These are phyloP conservation scores for Allium sativum DNA, from an alignment of 106 monocot species.

Conservation along the genomic window DNA sequence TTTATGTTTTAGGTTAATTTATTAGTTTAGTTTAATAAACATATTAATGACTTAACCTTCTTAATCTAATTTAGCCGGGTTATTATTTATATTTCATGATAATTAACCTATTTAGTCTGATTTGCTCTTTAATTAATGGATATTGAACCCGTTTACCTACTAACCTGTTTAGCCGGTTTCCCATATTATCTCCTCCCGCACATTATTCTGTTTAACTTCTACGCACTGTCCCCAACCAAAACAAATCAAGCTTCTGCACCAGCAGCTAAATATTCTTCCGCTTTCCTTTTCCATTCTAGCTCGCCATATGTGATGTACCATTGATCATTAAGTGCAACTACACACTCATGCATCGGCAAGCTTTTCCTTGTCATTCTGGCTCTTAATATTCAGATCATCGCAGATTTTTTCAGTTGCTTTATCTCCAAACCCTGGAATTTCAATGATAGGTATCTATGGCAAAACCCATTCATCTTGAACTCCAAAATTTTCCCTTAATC, in stretches of 20 bases:
- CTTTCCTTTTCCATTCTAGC: conserved; percentile 57
- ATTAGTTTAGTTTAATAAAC: too few relatives aligned
- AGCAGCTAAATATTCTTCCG: conserved; percentile 56
- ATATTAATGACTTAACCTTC: too few relatives aligned
- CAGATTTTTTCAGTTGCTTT: conserved; percentile 85
- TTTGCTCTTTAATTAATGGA: too few relatives aligned
- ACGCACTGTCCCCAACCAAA: too few relatives aligned
- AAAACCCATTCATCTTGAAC: conserved; percentile 88
- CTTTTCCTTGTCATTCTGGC: conserved; percentile 93
- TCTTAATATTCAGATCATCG: conserved; percentile 69
- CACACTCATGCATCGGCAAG: conserved; percentile 87
- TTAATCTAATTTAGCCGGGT: too few relatives aligned
- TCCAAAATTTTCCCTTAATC: conserved; percentile 57
- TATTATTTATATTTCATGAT: too few relatives aligned
- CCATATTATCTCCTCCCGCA: too few relatives aligned
- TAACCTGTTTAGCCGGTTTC: too few relatives aligned
- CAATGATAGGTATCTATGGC: conserved; percentile 75
- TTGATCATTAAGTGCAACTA: conserved; percentile 87
- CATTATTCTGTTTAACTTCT: too few relatives aligned
- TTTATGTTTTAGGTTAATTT: too few relatives aligned
- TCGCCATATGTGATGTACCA: conserved; percentile 96
- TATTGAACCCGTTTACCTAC: too few relatives aligned
- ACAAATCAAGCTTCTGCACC: conserved; percentile 54
- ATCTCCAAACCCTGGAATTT: conserved; percentile 89
- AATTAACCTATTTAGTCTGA: too few relatives aligned